phyloP scores from a whole-genome alignment of 2,329 filamentous ascomycete species.

The Ascochyta viciae-villosae region DNA sequence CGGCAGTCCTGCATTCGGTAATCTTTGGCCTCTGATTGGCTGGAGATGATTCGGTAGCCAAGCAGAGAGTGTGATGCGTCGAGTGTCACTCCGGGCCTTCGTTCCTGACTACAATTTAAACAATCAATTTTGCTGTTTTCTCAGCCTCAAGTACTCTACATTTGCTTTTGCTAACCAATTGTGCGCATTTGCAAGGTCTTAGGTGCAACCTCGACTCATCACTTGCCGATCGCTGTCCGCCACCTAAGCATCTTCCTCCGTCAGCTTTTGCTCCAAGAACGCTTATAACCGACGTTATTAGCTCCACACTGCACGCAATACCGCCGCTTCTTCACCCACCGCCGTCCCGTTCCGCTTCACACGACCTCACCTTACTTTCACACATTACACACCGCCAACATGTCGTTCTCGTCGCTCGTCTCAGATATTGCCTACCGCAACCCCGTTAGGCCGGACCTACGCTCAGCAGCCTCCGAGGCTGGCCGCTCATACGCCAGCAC shows the following conservation, averaged over 20 bases:
- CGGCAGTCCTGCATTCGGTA: constrained; percentile 4
- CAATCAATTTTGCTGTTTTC: constrained; percentile 7
- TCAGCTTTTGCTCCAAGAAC: constrained; percentile 13
- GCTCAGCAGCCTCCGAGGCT: constrained; percentile 56
- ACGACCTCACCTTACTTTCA: background rate
- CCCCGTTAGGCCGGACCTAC: constrained; percentile 49
- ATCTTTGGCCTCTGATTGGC: constrained; percentile 10
- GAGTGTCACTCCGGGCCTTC: constrained; percentile 13
- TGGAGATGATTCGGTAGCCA: constrained; percentile 16
- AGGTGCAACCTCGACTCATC: constrained; percentile 1
- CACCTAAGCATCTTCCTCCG: constrained; percentile 11
- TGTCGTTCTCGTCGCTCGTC: constrained; percentile 62
- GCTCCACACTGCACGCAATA: constrained; percentile 6
- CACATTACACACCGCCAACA: constrained; percentile 29
- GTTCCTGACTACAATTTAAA: constrained; percentile 11
- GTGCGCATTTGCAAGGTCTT: background rate
- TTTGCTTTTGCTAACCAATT: constrained; percentile 5
- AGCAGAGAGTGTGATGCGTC: background rate
- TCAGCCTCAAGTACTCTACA: constrained; percentile 1
- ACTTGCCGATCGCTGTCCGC: constrained; percentile 12
- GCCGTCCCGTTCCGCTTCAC: background rate
- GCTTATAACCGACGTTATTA: constrained; percentile 16
- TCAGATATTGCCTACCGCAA: constrained; percentile 60
- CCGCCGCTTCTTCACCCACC: constrained; percentile 1
- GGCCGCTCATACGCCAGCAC: constrained; percentile 60